Percentiles rank a stretch among this genome's conserved stretches.
Evolutionary conservation across 768 basidiomycete genomes (phyloP).

Genomic region (Lentinula guzmanii): DNA sequence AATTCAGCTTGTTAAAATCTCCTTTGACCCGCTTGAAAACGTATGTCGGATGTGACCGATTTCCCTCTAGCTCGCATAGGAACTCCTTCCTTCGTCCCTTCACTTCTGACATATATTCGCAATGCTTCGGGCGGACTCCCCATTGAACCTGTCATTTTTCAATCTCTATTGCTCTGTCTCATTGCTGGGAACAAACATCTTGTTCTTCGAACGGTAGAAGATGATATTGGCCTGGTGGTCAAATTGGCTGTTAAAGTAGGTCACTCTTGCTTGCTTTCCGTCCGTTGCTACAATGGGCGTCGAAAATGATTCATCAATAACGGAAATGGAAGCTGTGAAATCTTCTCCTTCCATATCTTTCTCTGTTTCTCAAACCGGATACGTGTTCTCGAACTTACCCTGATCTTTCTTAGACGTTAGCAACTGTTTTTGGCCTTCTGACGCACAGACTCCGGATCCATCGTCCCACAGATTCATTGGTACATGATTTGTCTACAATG

Average conservation of each 20-base stretch:
- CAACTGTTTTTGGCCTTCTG: conserved; percentile 51
- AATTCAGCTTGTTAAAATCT: background rate
- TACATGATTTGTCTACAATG: conserved; percentile 5
- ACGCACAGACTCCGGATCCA: conserved; percentile 6
- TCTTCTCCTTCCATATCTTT: background rate
- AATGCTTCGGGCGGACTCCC: conserved; percentile 36
- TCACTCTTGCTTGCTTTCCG: too few species aligned
- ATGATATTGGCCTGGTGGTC: conserved; percentile 55
- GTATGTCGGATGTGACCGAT: conserved; percentile 11
- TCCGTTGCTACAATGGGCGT: background rate
- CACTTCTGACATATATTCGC: conserved; percentile 41
- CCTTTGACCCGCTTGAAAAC: background rate
- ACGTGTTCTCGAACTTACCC: background rate
- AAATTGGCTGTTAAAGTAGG: conserved; percentile 56
- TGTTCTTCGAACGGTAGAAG: conserved; percentile 57
- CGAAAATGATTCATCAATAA: background rate
- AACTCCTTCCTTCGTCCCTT: conserved; percentile 41
- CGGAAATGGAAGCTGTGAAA: background rate
- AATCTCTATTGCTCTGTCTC: conserved; percentile 61
- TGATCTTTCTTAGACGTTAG: conserved; percentile 41
- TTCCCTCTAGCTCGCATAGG: conserved; percentile 29
- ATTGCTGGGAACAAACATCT: conserved; percentile 58
- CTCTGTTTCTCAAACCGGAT: too few species aligned
- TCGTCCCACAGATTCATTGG: background rate
- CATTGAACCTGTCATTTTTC: conserved; percentile 57